A percentile compares a stretch with the other conserved stretches of the same genome.
phyloP scores from a whole-genome alignment of 768 basidiomycete species.

The Sarcodon sp. region DNA sequence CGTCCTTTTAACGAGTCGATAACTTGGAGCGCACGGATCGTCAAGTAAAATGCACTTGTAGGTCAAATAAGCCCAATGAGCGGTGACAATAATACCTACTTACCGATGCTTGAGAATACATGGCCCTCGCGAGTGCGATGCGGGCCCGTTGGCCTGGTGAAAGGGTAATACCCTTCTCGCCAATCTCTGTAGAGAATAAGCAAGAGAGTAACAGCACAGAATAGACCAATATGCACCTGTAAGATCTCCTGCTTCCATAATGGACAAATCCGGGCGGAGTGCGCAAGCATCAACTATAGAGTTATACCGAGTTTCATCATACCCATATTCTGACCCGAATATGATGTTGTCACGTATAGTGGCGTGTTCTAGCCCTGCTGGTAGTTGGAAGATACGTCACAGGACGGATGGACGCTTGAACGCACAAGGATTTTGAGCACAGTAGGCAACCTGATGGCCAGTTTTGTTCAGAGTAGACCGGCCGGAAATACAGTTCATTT shows the following conservation, averaged over 20 bases:
- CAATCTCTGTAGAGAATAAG: slow-evolving; percentile 36
- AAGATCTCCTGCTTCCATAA: slow-evolving; percentile 66
- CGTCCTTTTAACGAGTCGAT: slow-evolving; percentile 3
- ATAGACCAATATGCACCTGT: slow-evolving; percentile 33
- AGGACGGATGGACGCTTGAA: not conserved
- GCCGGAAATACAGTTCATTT: slow-evolving; percentile 47
- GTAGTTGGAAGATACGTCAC: slow-evolving; percentile 9
- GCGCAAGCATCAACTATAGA: slow-evolving; percentile 66
- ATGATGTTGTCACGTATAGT: slow-evolving; percentile 75
- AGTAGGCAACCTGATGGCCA: slow-evolving; percentile 52
- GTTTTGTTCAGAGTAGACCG: slow-evolving; percentile 40
- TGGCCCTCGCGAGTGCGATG: slow-evolving; percentile 64
- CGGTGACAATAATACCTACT: slow-evolving; percentile 1
- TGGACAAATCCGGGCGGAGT: slow-evolving; percentile 53
- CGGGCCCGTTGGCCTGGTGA: slow-evolving; percentile 67
- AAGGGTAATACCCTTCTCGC: slow-evolving; percentile 71
- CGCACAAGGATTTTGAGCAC: slow-evolving; percentile 53
- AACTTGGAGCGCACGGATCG: slow-evolving; percentile 40
- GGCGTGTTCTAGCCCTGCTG: slow-evolving; percentile 61
- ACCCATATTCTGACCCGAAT: slow-evolving; percentile 50
- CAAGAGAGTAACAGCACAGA: not conserved
- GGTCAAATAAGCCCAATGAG: not conserved
- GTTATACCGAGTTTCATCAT: slow-evolving; percentile 51
- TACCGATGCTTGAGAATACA: slow-evolving; percentile 61
- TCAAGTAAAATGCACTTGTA: slow-evolving; percentile 48